These are phyloP conservation scores for Acrocalymma vagum DNA, from an alignment of 2,329 filamentous ascomycete species.

Conservation along the genomic window DNA sequence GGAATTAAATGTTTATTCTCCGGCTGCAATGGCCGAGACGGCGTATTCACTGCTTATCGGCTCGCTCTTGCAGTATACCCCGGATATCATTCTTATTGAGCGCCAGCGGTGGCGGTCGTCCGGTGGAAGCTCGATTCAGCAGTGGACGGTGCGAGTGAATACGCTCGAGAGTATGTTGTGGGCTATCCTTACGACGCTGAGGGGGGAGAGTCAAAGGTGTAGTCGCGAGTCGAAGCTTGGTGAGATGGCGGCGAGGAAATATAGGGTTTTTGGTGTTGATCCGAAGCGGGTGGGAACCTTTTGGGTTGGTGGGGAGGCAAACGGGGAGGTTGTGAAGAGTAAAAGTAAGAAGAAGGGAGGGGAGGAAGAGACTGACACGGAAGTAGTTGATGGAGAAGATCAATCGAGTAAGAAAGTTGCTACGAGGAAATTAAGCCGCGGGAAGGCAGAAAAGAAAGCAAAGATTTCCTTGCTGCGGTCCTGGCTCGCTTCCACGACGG, in stretches of 20 bases:
- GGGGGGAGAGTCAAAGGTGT: constrained; percentile 1
- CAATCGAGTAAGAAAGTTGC: constrained; percentile 21
- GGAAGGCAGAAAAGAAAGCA: constrained; percentile 60
- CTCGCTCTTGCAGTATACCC: constrained; percentile 61
- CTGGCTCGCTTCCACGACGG: constrained; percentile 33
- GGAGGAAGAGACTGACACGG: not conserved
- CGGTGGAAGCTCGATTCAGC: constrained; percentile 71
- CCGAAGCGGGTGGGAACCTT: constrained; percentile 49
- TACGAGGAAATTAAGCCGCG: constrained; percentile 47
- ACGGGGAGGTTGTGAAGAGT: constrained; percentile 6
- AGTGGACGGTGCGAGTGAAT: constrained; percentile 86
- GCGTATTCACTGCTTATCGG: constrained; percentile 64
- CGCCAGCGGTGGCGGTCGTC: constrained; percentile 70
- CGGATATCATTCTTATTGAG: constrained; percentile 76
- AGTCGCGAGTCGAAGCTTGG: constrained; percentile 8
- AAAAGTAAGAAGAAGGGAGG: constrained; percentile 3
- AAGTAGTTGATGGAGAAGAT: not conserved
- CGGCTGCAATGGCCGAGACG: constrained; percentile 60
- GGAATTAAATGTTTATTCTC: constrained; percentile 58
- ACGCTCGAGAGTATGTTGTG: constrained; percentile 84
- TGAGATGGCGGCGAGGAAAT: constrained; percentile 2
- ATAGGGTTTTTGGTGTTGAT: constrained; percentile 38
- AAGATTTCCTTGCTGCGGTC: constrained; percentile 69
- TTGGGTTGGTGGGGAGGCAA: constrained; percentile 36
- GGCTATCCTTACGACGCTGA: constrained; percentile 69